Evolutionary conservation across 768 basidiomycete genomes (phyloP), one percentile per base, ranked within the genome.

Genomic region (Strobilomyces confusus): DNA sequence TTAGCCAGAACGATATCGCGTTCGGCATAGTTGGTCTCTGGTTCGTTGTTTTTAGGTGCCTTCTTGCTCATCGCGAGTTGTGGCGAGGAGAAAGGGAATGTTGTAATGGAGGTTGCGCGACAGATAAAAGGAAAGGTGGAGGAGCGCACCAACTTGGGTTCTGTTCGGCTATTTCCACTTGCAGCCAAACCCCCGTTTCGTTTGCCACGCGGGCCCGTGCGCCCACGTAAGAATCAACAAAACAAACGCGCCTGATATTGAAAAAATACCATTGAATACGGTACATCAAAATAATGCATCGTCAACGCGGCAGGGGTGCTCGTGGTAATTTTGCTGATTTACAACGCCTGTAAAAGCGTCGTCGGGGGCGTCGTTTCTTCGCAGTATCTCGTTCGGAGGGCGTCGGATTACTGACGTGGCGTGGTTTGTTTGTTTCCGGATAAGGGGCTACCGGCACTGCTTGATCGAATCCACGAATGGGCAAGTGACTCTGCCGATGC

Each of bases 1-100:
- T 95, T 95, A 23, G 82, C 93, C 56, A 98, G 82, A 36, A 98
- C 92, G 61, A 93, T 77, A 65, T 98, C 94, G 71, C 88, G 85
- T 51, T 79, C 66, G 22, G 79, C 77, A 69, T 89, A 95, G 43
- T 75, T 74, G 13, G 75, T 67, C 56, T 66, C 67, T 58, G 72
- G 67, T 58, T 78, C 67, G 34, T 60, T 65, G 40, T 71, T 67
- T 65, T 75, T 73, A 43, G 71, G 58, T 46, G 69, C 68, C 73
- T 84, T 85, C 77, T 82, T 84, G 73, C 69, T 75, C 73, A 77
- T 77, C 60, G 49, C 60, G 55, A 51, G 41, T 30, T 50, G 51
- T 32, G 56, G 48, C 45, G 51, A 59, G 42, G 58, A 47, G 37
- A 50, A 46, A 47, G 54, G 54, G 41, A 59, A 48, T 42, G 56